Evolutionary conservation across 306 rosid species (phyloP).

Genomic region (Arachis stenosperma): DNA sequence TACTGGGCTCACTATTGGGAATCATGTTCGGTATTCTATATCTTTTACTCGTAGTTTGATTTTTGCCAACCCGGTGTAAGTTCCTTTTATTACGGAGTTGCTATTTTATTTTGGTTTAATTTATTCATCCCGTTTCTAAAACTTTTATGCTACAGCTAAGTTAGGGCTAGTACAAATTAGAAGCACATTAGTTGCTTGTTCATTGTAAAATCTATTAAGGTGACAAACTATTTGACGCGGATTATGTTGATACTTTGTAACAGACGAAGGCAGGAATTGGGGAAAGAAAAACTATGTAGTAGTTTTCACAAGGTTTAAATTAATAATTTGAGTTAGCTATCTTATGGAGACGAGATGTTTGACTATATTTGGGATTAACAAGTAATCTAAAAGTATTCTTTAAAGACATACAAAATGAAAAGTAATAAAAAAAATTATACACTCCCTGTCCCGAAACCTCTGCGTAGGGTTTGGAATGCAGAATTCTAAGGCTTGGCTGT

Average conservation of each 20-base stretch:
- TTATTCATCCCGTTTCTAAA: conserved; percentile 30
- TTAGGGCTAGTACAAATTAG: neutral
- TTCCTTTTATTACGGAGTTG: conserved; percentile 32
- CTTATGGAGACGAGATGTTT: no score
- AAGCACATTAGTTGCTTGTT: conserved; percentile 18
- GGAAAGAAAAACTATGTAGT: neutral
- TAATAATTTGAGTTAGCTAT: neutral
- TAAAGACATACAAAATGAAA: no score
- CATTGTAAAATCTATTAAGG: neutral
- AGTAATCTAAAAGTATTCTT: no score
- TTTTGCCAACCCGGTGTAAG: conserved; percentile 1
- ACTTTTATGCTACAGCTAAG: neutral
- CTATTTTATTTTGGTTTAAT: neutral
- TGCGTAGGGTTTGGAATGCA: no score
- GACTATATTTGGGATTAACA: no score
- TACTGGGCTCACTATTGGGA: conserved; percentile 25
- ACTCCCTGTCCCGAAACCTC: no score
- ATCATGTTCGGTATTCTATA: conserved; percentile 8
- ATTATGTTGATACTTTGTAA: neutral
- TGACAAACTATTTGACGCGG: neutral
- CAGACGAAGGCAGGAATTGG: neutral
- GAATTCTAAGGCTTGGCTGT: no score
- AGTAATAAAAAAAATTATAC: no score
- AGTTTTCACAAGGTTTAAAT: neutral
- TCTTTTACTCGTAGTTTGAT: conserved; percentile 32